phyloP scores from a whole-genome alignment of 2,329 filamentous ascomycete genomes.

The Clarireedia homoeocarpa region DNA sequence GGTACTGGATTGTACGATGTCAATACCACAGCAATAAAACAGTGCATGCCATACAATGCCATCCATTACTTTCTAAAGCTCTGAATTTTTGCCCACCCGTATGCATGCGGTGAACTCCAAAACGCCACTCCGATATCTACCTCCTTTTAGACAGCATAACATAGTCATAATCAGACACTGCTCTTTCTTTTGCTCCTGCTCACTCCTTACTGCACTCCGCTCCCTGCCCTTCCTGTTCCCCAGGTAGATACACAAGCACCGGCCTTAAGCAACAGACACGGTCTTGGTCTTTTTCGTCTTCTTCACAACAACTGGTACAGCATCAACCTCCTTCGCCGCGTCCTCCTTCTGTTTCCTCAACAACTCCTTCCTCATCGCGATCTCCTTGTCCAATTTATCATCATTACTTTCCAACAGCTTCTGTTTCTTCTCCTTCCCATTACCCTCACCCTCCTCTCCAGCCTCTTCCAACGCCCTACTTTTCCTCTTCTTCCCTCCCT shows the following conservation, averaged over 20 bases:
- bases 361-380: slow-evolving; percentile 29
- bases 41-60: not conserved
- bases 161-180: not conserved
- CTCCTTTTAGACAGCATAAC: not conserved
- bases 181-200: too few species aligned
- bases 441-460: not conserved
- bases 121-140: slow-evolving; percentile 1
- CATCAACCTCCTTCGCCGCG: slow-evolving; percentile 22
- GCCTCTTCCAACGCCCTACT: not conserved
- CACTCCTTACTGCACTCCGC: too few species aligned
- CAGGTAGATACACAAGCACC: not conserved
- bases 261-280: slow-evolving; percentile 12
- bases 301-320: slow-evolving; percentile 21
- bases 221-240: too few species aligned
- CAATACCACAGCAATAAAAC: not conserved
- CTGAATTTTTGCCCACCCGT: not conserved
- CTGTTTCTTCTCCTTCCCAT: slow-evolving; percentile 31
- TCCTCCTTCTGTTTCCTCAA: slow-evolving; percentile 32
- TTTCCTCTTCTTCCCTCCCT: slow-evolving; percentile 10
- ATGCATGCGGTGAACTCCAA: not conserved
- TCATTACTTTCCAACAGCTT: slow-evolving; percentile 28
- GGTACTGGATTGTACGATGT: not conserved
- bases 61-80: not conserved
- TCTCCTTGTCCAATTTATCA: slow-evolving; percentile 30
- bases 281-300: slow-evolving; percentile 19